Evolutionary conservation across 169 alveolate species (phyloP).

Genomic region (Eimeria maxima): DNA sequence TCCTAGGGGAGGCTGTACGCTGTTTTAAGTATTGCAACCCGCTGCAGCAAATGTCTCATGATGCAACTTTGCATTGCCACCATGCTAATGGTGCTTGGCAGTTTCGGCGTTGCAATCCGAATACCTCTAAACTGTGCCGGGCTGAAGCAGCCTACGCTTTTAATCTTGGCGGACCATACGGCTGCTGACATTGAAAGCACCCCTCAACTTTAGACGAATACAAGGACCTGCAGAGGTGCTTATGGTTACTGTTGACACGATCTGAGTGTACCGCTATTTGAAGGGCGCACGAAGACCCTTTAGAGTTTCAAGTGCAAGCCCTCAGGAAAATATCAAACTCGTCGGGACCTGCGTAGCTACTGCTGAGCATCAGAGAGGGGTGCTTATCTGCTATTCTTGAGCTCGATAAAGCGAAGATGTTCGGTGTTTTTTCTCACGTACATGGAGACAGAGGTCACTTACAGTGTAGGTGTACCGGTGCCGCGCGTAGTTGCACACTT

Average conservation of each 20-base stretch:
- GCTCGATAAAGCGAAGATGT: background rate
- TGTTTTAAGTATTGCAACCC: background rate
- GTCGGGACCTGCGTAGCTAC: background rate
- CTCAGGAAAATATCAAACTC: background rate
- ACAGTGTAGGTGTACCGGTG: background rate
- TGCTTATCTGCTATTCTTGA: background rate
- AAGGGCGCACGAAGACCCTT: background rate
- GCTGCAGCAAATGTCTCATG: background rate
- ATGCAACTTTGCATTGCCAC: background rate
- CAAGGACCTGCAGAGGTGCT: background rate
- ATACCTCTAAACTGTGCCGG: background rate
- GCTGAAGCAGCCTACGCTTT: background rate
- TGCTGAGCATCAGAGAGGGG: background rate
- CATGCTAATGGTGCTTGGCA: background rate
- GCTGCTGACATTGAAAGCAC: background rate
- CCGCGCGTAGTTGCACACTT: background rate
- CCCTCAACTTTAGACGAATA: background rate
- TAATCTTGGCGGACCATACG: background rate
- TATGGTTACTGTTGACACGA: background rate
- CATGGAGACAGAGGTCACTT: background rate
- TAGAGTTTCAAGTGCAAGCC: background rate
- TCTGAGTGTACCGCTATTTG: background rate
- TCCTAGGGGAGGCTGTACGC: background rate
- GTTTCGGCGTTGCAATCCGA: background rate
- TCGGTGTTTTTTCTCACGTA: background rate